phyloP scores from a whole-genome alignment of 2,329 filamentous ascomycete species.

The Trematosphaeria pertusa region DNA sequence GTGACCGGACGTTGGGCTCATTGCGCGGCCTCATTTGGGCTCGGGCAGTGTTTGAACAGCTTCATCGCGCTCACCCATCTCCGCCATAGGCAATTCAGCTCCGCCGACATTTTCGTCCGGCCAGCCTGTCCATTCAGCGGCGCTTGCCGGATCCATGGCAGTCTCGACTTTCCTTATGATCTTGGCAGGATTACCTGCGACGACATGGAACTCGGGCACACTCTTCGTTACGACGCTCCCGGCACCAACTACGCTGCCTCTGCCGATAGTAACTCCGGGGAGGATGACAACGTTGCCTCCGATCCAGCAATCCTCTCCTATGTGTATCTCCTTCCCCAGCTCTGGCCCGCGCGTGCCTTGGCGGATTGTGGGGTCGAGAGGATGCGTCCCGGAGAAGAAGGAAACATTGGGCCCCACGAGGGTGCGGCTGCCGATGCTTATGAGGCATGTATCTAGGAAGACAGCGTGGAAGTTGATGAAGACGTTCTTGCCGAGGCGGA shows the following conservation, averaged over 20 bases:
- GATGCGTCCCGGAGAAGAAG: constrained; percentile 78
- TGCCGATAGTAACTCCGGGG: constrained; percentile 79
- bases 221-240: constrained; percentile 85
- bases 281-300: constrained; percentile 64
- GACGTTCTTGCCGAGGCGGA: constrained; percentile 72
- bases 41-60: constrained; percentile 49
- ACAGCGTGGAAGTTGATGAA: constrained; percentile 79
- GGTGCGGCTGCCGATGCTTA: constrained; percentile 78
- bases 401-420: constrained; percentile 80
- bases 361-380: constrained; percentile 74
- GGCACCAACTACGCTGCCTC: constrained; percentile 76
- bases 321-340: constrained; percentile 72
- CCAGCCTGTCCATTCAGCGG: constrained; percentile 57
- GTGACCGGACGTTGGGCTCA: too few species aligned
- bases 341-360: constrained; percentile 81
- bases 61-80: constrained; percentile 66
- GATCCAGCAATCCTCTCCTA: constrained; percentile 73
- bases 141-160: constrained; percentile 35
- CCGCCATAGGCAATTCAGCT: constrained; percentile 80
- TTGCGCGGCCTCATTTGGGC: constrained; percentile 5
- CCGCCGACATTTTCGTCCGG: constrained; percentile 76
- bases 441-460: constrained; percentile 77
- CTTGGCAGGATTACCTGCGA: constrained; percentile 71
- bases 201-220: constrained; percentile 69
- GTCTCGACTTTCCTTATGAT: constrained; percentile 60